These are phyloP conservation scores for Tetracladium marchalianum DNA, from an alignment of 495 filamentous ascomycete genomes.

Conservation along the genomic window DNA sequence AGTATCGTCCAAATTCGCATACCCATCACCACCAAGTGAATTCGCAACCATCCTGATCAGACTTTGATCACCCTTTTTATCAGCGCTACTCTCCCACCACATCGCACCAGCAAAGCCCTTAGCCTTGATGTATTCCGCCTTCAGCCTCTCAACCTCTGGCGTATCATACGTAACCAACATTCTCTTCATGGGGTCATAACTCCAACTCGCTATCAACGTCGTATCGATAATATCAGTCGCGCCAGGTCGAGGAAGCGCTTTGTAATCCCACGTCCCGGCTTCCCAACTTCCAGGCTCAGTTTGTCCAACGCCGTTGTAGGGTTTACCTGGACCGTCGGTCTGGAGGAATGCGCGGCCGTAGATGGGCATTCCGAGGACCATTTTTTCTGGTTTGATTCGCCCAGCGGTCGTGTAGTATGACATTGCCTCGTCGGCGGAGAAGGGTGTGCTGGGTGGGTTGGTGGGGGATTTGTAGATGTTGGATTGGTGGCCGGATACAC, in stretches of 20 bases:
- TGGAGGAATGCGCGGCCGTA: slow-evolving; percentile 73
- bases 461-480: slow-evolving; percentile 53
- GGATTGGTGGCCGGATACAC: slow-evolving; percentile 63
- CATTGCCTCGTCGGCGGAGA: slow-evolving; percentile 56
- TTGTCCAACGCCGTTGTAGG: slow-evolving; percentile 55
- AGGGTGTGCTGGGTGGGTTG: slow-evolving; percentile 57
- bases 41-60: slow-evolving; percentile 46
- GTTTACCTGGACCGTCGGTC: slow-evolving; percentile 59
- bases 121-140: slow-evolving; percentile 53
- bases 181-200: slow-evolving; percentile 45
- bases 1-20: slow-evolving; percentile 19
- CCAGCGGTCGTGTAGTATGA: slow-evolving; percentile 43
- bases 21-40: slow-evolving; percentile 21
- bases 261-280: slow-evolving; percentile 71
- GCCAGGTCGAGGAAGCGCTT: slow-evolving; percentile 43
- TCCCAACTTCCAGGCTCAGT: slow-evolving; percentile 45
- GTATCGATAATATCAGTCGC: slow-evolving; percentile 37
- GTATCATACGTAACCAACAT: slow-evolving; percentile 72
- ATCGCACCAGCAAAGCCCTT: slow-evolving; percentile 67
- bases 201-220: slow-evolving; percentile 51
- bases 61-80: slow-evolving; percentile 49
- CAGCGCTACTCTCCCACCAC: slow-evolving; percentile 84
- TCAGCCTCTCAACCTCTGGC: slow-evolving; percentile 43
- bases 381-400: slow-evolving; percentile 48
- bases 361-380: slow-evolving; percentile 75